Evolutionary conservation across 2,329 filamentous ascomycete genomes (phyloP), one percentile per base, ranked within the genome.

Genomic region (Xylaria hypoxylon): DNA sequence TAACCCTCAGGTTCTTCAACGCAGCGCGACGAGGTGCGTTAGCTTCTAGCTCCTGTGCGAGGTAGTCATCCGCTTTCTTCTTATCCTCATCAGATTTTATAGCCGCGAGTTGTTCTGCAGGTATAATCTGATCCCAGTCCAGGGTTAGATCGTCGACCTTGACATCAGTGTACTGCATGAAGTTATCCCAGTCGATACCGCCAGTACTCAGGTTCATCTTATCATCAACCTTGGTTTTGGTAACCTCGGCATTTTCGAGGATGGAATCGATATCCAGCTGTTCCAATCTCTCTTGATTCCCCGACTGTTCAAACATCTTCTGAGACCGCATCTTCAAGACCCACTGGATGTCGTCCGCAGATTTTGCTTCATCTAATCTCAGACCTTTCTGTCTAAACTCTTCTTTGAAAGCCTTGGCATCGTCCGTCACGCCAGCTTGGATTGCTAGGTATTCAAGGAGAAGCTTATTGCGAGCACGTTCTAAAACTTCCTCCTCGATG

Each of bases 121-220:
- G 96, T 72, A 99, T 98, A 74, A 99, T 99, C 71, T 98, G 92
- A 74, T 99, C 96, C 96, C 96, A 99, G 72, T 96, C 94, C 28
- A 98, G 89, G 70, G 83, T 82, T 55, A 88, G 82, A 57, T 89
- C 86, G 65, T 98, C 92, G 26, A 98, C 92, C 80, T 98, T 98
- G 79, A 98, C 95, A 79, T 99, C 96, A 1, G 96, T 97, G 75
- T 97, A 97, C 76, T 98, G 94, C 82, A 99, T 90, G 79, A 98
- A 99, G 68, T 97, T 97, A 77, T 97, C 95, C 81, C 96, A 89
- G 72, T 89, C 87, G 55, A 89, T 89, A 62, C 87, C 96, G 75
- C 96, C 96, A 75, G 95, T 96, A 65, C 94, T 97, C 48, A 97
- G 92, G 65, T 89, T 89, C 77, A 98, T 93, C 77, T 94, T 93